These are phyloP conservation scores for Apiospora kogelbergensis DNA, from an alignment of 2,329 filamentous ascomycete genomes.

Conservation along the genomic window DNA sequence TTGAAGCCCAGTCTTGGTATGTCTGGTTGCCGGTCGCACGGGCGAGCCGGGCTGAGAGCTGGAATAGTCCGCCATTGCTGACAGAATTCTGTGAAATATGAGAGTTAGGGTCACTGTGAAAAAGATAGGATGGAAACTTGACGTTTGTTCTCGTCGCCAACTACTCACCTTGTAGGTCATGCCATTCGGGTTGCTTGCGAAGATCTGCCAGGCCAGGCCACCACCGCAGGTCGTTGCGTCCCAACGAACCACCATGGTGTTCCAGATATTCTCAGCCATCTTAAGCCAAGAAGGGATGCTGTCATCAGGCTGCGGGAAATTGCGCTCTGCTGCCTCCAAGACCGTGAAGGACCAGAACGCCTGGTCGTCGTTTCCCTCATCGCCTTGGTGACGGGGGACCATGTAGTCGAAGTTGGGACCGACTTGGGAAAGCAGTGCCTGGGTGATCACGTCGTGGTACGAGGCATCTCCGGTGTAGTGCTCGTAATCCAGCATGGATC, in stretches of 20 bases:
- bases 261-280: constrained; percentile 70
- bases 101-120: background rate
- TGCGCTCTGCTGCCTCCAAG: constrained; percentile 67
- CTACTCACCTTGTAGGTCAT: constrained; percentile 69
- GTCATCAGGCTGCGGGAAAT: constrained; percentile 61
- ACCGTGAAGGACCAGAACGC: constrained; percentile 71
- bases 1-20: constrained; percentile 66
- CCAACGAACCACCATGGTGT: constrained; percentile 70
- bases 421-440: constrained; percentile 58
- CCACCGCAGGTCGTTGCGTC: constrained; percentile 66
- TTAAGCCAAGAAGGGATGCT: constrained; percentile 63
- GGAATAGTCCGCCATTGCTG: constrained; percentile 81
- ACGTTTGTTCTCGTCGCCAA: background rate
- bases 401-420: constrained; percentile 62
- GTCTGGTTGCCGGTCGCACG: constrained; percentile 67
- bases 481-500: constrained; percentile 69
- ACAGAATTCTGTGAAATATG: constrained; percentile 58
- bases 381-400: constrained; percentile 52
- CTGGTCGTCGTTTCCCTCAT: constrained; percentile 74
- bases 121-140: background rate
- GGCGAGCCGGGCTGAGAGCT: constrained; percentile 73
- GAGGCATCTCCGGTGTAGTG: constrained; percentile 62
- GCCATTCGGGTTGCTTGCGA: constrained; percentile 68
- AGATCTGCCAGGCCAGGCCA: constrained; percentile 82
- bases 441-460: constrained; percentile 60